phyloP scores from a whole-genome alignment of 148 eudicot species.

The Rhododendron griersonianum region DNA sequence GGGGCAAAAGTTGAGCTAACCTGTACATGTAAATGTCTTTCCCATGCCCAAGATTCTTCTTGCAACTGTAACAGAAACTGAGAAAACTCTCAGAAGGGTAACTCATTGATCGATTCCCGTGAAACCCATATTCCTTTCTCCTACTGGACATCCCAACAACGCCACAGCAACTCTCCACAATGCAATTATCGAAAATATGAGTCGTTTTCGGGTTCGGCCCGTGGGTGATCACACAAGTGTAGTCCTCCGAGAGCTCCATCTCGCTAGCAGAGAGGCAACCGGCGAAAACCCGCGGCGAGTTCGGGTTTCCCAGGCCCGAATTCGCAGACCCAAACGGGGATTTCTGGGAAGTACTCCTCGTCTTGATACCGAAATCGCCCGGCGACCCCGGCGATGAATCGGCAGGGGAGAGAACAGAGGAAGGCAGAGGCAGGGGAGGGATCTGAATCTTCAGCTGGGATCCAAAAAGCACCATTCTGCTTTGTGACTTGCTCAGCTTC shows the following conservation, averaged over 20 bases:
- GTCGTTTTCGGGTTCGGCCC: conserved; percentile 60
- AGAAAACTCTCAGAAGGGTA: conserved; percentile 55
- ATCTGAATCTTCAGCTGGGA: conserved; percentile 53
- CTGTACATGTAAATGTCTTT: conserved; percentile 65
- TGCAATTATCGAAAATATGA: conserved; percentile 58
- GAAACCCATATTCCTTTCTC: conserved; percentile 20
- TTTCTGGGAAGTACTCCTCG: conserved; percentile 30
- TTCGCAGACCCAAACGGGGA: conserved; percentile 24
- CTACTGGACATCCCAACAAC: conserved; percentile 20
- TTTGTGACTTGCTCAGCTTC: conserved; percentile 16
- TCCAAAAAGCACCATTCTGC: conserved; percentile 37
- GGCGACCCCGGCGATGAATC: conserved; percentile 34
- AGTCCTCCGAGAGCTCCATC: conserved; percentile 71
- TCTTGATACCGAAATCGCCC: conserved; percentile 50
- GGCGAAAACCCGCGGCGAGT: conserved; percentile 22
- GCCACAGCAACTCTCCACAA: conserved; percentile 51
- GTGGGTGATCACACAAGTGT: conserved; percentile 56
- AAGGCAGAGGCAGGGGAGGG: conserved; percentile 38
- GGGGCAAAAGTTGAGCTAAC: conserved; percentile 17
- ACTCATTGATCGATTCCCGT: conserved; percentile 17
- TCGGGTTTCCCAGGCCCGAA: conserved; percentile 18
- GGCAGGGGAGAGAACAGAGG: conserved; percentile 18
- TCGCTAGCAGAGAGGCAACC: conserved; percentile 34
- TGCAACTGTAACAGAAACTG: conserved; percentile 57
- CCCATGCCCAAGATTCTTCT: conserved; percentile 54